Conservation (phyloP, 495 filamentous ascomycete genomes). For the Neurospora africana region DNA sequence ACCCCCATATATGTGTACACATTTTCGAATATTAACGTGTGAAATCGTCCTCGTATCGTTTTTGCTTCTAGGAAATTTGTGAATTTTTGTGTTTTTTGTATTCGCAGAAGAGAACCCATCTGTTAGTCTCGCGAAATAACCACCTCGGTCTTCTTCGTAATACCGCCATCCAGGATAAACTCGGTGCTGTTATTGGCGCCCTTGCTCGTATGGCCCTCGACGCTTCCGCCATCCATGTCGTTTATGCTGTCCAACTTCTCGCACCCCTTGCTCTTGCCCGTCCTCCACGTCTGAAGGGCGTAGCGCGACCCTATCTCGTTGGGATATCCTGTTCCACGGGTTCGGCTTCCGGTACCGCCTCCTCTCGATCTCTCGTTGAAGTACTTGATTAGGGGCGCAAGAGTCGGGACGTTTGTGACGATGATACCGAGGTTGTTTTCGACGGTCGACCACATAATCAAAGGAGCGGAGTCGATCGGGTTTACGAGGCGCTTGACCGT, state of each 20-base stretch:
- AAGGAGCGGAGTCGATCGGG: slow-evolving; percentile 33
- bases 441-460: slow-evolving; percentile 43
- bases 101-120: background rate
- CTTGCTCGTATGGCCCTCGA: slow-evolving; percentile 11
- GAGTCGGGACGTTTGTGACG: slow-evolving; percentile 38
- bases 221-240: slow-evolving; percentile 11
- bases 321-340: slow-evolving; percentile 36
- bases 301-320: slow-evolving; percentile 8
- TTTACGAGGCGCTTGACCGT: slow-evolving; percentile 32
- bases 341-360: slow-evolving; percentile 14
- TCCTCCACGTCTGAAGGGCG: slow-evolving; percentile 16
- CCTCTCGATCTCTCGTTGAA: slow-evolving; percentile 19
- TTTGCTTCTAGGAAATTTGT: background rate
- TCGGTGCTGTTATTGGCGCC: slow-evolving; percentile 12
- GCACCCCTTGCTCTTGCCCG: slow-evolving; percentile 3
- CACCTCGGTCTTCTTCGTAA: slow-evolving; percentile 18
- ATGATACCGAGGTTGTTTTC: slow-evolving; percentile 44
- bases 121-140: slow-evolving; percentile 7
- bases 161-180: slow-evolving; percentile 13
- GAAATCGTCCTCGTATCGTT: background rate
- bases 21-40: background rate
- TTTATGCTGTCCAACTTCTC: slow-evolving; percentile 12
- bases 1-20: background rate
- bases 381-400: slow-evolving; percentile 39
- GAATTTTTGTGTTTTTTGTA: background rate